A percentile compares a stretch with the other conserved stretches of the same genome.
phyloP scores from a whole-genome alignment of 1,284 basidiomycete genomes.

The Limonomyces culmigenus region DNA sequence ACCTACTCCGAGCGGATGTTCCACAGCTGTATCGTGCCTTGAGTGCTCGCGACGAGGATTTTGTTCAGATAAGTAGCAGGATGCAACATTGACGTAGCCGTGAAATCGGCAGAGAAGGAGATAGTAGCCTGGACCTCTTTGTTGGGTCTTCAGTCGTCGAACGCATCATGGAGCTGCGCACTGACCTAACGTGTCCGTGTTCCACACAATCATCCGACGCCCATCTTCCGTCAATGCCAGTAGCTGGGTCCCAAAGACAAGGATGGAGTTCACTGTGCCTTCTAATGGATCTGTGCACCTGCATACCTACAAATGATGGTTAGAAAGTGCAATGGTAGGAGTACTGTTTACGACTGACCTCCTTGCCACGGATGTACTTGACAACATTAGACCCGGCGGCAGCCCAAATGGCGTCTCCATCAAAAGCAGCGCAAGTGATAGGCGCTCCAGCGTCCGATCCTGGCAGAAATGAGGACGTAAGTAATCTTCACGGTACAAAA shows the following conservation, averaged over 20 bases:
- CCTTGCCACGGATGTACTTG: slow-evolving; percentile 79
- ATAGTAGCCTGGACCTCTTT: slow-evolving; percentile 46
- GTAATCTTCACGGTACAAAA: background rate
- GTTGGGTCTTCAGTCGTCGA: no score
- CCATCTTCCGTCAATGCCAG: slow-evolving; percentile 74
- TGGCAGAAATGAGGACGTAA: slow-evolving; percentile 15
- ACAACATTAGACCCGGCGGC: slow-evolving; percentile 55
- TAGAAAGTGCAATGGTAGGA: slow-evolving; percentile 21
- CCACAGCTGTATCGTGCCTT: slow-evolving; percentile 87
- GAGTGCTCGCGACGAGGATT: slow-evolving; percentile 68
- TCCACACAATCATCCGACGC: slow-evolving; percentile 69
- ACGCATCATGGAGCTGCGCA: no score
- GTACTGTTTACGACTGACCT: slow-evolving; percentile 29
- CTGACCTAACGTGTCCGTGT: slow-evolving; percentile 22
- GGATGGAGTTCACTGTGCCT: slow-evolving; percentile 37
- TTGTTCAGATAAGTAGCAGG: slow-evolving; percentile 98
- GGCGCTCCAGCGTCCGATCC: slow-evolving; percentile 63
- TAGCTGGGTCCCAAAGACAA: slow-evolving; percentile 69
- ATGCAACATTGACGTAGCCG: slow-evolving; percentile 73
- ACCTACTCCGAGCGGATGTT: slow-evolving; percentile 75
- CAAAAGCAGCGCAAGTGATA: slow-evolving; percentile 69
- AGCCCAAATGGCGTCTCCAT: slow-evolving; percentile 78
- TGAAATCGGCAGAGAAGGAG: slow-evolving; percentile 65
- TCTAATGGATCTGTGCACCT: slow-evolving; percentile 48
- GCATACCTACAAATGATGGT: no score